Base-by-base conservation (phyloP, 2,329 filamentous ascomycete genomes). In the Pestalotiopsis sp. region DNA sequence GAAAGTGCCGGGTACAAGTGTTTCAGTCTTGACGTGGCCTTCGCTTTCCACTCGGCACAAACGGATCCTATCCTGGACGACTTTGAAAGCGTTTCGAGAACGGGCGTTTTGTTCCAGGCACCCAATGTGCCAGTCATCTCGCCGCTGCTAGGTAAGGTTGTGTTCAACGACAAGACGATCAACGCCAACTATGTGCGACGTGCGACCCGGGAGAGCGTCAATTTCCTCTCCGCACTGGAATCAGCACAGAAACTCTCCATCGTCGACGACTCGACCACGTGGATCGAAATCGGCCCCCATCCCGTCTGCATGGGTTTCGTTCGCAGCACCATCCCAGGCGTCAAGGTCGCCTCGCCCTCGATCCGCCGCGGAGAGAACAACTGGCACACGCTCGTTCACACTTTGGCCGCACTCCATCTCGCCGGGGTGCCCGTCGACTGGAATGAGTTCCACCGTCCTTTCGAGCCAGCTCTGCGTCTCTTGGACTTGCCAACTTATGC, bases 261-360 rank as follows among this genome's bases (percentile, higher is more conserved):
- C 9, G 83, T 90, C 44, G 81, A 87, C 62, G 84, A 86, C 38
- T 83, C 84, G 72, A 89, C 87, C 7, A 79, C 86, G 7, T 92
- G 87, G 85, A 76, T 93, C 62, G 91, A 93, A 73, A 81, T 93
- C 68, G 91, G 91, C 1, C 89, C 90, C 3, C 88, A 92, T 69
- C 89, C 89, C 0, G 84, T 92, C 11, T 90, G 87, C 78, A 81
- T 83, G 9, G 83, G 83, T 26, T 89, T 93, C 3, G 86, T 81
- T 5, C 78, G 88, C 40, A 38, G 13, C 10, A n/a, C 48, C 39
- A 4, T 44, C 9, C 78, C 79, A 22, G 70, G 77, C 11, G 73
- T 78, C n/a, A 79, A 79, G 39, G 76, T 78, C 17, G 81, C 83
- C 10, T 79, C 84, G 5, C 81, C 86, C 5, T 87, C 88, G 0